These are phyloP conservation scores for Pseudogymnoascus sp. DNA, from an alignment of 2,329 filamentous ascomycete genomes.

Conservation along the genomic window DNA sequence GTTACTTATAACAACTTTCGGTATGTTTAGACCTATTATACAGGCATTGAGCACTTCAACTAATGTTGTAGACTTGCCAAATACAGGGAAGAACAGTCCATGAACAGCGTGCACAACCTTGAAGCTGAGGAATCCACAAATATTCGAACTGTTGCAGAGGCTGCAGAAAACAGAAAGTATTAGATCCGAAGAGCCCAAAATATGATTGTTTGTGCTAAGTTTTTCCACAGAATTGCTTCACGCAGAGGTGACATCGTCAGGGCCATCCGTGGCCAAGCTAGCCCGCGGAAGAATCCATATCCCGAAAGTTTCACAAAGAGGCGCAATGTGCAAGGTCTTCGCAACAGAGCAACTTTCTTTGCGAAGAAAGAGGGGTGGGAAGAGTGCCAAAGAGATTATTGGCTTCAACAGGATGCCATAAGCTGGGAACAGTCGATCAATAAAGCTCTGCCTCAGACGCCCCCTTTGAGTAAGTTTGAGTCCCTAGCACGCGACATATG, in stretches of 20 bases:
- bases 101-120: neutral
- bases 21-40: neutral
- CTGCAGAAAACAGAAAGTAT: constrained; percentile 1
- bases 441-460: constrained; percentile 2
- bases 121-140: neutral
- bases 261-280: neutral
- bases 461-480: neutral
- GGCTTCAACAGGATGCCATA: constrained; percentile 1
- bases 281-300: neutral
- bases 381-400: neutral
- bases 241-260: neutral
- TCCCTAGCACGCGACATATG: neutral
- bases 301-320: constrained; percentile 1
- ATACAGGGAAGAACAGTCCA: neutral
- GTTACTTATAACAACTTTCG: constrained; percentile 7
- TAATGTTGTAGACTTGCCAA: neutral
- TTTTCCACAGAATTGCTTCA: neutral
- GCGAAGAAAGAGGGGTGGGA: neutral
- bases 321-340: neutral
- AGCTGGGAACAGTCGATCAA: neutral
- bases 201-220: neutral
- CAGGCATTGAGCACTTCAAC: neutral
- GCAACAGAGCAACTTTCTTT: constrained; percentile 2
- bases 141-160: neutral
- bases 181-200: neutral